Evolutionary conservation across 495 filamentous ascomycete genomes (phyloP), one percentile per base, ranked within the genome.

Genomic region (Lentithecium fluviatile): DNA sequence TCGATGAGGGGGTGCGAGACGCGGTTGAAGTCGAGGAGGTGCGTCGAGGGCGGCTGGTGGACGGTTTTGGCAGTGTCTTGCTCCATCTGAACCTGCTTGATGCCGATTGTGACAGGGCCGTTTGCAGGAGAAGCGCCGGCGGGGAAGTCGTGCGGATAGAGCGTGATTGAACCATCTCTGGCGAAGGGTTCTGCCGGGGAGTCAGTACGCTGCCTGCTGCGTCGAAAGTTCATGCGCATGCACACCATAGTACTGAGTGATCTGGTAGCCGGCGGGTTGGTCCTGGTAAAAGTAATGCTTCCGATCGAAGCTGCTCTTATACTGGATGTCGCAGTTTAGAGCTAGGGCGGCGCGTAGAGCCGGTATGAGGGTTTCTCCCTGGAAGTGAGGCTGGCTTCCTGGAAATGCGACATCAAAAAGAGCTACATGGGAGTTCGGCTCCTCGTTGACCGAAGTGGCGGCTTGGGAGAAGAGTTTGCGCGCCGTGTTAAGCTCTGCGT

Each of bases 271-370:
- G 0, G 87, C 79, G 6, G 95, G 94, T 70, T 99, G 94, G 73
- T 99, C 94, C 81, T 91, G 93, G 75, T 97, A 95, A 74, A 97
- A 97, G 71, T 99, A 99, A 69, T 99, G 94, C 71, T 99, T 99
- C 49, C 94, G 82, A 74, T 99, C 94, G 73, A 95, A 99, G 32
- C 81, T 81, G 69, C 90, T 95, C 46, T 80, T 79, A 1, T 73
- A 79, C 69, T 91, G 84, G 48, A 97, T 82, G 0, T 84, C 71
- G 74, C 94, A 97, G 45, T 84, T 82, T 32, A 99, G 77, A 1
- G 91, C 91, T 13, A 97, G 71, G 1, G 92, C 93, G 32, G 94
- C 91, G 52, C 94, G 85, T 23, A 99, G 71, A 25, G 94, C 94
- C 36, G 94, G 95, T 15, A 99, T 79, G 21, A 97, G 77, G 0